Conservation (phyloP, 1,284 basidiomycete genomes). For the Microbotryum violaceum region DNA sequence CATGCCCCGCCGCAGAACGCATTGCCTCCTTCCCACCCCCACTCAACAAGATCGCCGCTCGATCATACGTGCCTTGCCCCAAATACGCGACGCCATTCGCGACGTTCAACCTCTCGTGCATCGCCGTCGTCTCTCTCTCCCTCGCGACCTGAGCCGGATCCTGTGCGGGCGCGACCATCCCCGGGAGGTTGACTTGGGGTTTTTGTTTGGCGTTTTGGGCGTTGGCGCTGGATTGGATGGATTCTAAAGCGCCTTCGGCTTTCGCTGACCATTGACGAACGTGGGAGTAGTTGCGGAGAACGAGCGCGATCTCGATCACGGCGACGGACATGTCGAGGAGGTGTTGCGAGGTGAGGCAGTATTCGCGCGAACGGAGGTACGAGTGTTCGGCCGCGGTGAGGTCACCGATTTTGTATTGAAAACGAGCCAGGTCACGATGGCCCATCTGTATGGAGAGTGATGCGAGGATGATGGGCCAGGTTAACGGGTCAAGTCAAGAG, state of each 20-base stretch:
- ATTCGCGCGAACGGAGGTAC: conserved; percentile 76
- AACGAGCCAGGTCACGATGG: conserved; percentile 71
- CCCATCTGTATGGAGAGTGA: conserved; percentile 54
- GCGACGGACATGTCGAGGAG: conserved; percentile 77
- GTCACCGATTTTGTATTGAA: conserved; percentile 63
- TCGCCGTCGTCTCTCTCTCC: conserved; percentile 37
- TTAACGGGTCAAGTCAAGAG: conserved; percentile 10
- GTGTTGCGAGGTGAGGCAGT: conserved; percentile 72
- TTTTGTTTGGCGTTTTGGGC: conserved; percentile 26
- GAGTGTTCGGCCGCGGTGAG: conserved; percentile 61
- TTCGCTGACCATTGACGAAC: conserved; percentile 82
- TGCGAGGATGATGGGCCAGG: neutral
- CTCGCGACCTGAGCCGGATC: conserved; percentile 28
- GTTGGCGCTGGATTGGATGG: conserved; percentile 42
- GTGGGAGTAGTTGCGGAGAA: conserved; percentile 72
- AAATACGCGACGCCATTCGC: conserved; percentile 65
- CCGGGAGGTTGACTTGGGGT: conserved; percentile 29
- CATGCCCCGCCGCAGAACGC: conserved; percentile 3
- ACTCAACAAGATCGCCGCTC: conserved; percentile 59
- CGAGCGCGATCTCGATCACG: conserved; percentile 69
- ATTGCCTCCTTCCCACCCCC: conserved; percentile 25
- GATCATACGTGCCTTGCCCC: conserved; percentile 61
- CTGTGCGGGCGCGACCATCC: conserved; percentile 32
- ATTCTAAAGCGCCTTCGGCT: conserved; percentile 75
- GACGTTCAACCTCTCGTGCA: conserved; percentile 69